These are phyloP conservation scores for Pseudomassariella vexata DNA, from an alignment of 2,329 filamentous ascomycete species.

Conservation along the genomic window DNA sequence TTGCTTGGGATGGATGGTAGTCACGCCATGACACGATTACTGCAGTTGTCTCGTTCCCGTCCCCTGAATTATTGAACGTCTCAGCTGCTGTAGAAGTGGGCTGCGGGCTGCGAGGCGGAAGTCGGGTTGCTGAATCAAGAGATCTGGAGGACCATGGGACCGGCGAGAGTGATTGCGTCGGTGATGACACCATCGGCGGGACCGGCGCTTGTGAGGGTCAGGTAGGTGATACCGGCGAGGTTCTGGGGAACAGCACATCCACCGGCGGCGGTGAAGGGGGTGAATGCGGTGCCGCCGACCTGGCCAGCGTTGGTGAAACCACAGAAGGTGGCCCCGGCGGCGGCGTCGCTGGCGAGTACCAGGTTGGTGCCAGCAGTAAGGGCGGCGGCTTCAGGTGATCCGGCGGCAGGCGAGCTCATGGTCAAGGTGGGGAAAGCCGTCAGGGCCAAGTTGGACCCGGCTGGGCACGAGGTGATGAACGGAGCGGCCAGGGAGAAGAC, in stretches of 20 bases:
- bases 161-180: conserved; percentile 61
- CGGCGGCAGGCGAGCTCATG: conserved; percentile 39
- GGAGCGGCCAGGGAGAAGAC: conserved; percentile 69
- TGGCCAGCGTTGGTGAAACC: conserved; percentile 59
- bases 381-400: conserved; percentile 29
- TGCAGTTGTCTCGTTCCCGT: neutral
- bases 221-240: conserved; percentile 59
- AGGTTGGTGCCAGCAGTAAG: conserved; percentile 35
- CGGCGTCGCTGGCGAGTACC: conserved; percentile 44
- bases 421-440: conserved; percentile 55
- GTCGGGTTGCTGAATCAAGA: no score
- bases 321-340: conserved; percentile 51
- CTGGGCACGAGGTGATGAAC: conserved; percentile 67
- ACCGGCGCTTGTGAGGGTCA: conserved; percentile 54
- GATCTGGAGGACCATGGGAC: conserved; percentile 53
- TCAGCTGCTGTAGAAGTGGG: no score
- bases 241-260: conserved; percentile 57
- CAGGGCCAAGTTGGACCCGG: conserved; percentile 58
- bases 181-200: conserved; percentile 46
- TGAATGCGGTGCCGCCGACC: conserved; percentile 56
- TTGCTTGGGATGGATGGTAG: no score
- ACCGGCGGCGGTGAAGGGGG: conserved; percentile 44
- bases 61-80: no score
- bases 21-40: no score
- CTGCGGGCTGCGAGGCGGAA: no score